phyloP scores from a whole-genome alignment of 139 green algal genomes.

The Zygnema cylindricum region DNA sequence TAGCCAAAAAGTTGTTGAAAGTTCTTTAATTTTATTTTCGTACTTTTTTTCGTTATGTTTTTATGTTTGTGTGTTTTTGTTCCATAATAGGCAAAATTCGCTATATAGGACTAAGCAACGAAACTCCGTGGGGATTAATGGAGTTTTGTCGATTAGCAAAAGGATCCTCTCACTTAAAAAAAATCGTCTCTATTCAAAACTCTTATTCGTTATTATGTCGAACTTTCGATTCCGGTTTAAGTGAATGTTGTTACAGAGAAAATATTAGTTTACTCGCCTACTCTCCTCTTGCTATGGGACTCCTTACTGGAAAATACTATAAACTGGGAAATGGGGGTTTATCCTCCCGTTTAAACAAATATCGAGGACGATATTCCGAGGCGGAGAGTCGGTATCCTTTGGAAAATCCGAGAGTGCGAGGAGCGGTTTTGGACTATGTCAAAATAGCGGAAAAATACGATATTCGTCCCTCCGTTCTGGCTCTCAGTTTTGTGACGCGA shows the following conservation, averaged over 20 bases:
- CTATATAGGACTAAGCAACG: slow-evolving; percentile 84
- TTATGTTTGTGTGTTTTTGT: not conserved
- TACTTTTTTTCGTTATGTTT: slow-evolving; percentile 33
- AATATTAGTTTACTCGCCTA: slow-evolving; percentile 66
- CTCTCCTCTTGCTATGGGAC: slow-evolving; percentile 71
- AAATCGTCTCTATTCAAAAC: slow-evolving; percentile 80
- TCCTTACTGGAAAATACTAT: slow-evolving; percentile 81
- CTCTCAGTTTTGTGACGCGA: slow-evolving; percentile 67
- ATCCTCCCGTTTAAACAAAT: slow-evolving; percentile 41
- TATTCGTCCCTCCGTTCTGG: slow-evolving; percentile 69
- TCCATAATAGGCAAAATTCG: slow-evolving; percentile 78
- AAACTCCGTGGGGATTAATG: slow-evolving; percentile 79
- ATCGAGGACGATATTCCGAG: slow-evolving; percentile 47
- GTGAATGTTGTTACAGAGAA: slow-evolving; percentile 77
- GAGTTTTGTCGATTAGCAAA: slow-evolving; percentile 71
- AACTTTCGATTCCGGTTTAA: slow-evolving; percentile 71
- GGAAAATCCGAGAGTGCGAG: slow-evolving; percentile 56
- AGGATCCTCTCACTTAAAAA: not conserved
- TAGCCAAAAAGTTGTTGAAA: no score
- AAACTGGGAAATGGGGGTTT: not conserved
- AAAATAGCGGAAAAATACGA: slow-evolving; percentile 71
- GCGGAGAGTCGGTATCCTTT: slow-evolving; percentile 58
- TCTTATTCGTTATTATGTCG: slow-evolving; percentile 73
- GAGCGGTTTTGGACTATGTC: slow-evolving; percentile 73
- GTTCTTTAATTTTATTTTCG: slow-evolving; percentile 1